Evolutionary conservation across 164 flowering plant genomes (phyloP), one percentile per base, ranked within the genome.

Genomic region (Nymphaea thermarum): DNA sequence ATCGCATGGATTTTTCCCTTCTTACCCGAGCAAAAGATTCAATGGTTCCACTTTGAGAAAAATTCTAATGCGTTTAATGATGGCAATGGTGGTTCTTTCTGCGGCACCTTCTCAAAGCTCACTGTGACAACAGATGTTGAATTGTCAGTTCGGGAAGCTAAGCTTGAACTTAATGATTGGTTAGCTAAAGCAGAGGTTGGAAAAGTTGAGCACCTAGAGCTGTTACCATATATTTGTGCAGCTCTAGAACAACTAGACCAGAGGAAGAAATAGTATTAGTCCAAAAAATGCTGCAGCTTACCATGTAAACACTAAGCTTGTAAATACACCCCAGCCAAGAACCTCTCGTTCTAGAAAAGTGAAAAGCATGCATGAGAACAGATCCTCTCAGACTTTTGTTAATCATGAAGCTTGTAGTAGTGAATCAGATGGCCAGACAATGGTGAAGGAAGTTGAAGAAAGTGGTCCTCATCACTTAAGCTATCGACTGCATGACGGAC

Each of bases 191-290:
- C 96, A 67, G 92, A 94, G 51, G 80, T 93, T 4, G 96, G 96
- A n/a, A 85, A 85, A 65, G 96, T 90, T 68, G 96, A 94, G 71
- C 94, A 91, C 71, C 41, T 90, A 60, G 93, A 87, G 79, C 86
- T 81, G 78, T 91, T 88, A 76, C 98, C 98, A 43, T 94, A 87
- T 82, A 96, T 94, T 67, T 84, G 87, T 84, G 96, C 93, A 57
- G 92, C 99, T 70, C 70, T 87, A 77, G 89, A 88, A 61, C 93
- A 86, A 53, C 75, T 94, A 65, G 86, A 87, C 57, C 80, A 82
- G 67, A 82, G 98, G 72, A 87, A 86, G 76, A 87, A 82, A 65
- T 57, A 71, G 77, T 42, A 60, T 59, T 43, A 68, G 65, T 68
- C 66, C 74, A 16, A 44, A 18, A 75, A 70, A 43, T 45, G 71